A percentile compares a stretch with the other conserved stretches of the same genome.
Conservation (phyloP, 371 early-diverging fungal genomes). For the Batkoa obscura region DNA sequence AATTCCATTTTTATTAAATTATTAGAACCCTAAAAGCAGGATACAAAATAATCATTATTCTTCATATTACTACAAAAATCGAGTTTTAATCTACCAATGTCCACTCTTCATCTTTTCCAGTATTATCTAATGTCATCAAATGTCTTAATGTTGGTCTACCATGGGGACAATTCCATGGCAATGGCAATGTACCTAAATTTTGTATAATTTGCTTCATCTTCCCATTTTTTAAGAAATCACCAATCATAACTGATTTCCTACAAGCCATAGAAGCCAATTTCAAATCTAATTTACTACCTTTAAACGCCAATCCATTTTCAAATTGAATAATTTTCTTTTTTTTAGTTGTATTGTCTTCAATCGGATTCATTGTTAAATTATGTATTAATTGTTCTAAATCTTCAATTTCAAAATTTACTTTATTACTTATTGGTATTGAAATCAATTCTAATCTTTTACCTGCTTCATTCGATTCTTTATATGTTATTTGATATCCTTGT, state of each 20-base stretch:
- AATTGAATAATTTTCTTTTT: no score
- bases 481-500: constrained; percentile 59
- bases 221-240: constrained; percentile 47
- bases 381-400: constrained; percentile 14
- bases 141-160: constrained; percentile 94
- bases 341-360: no score
- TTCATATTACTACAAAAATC: no score
- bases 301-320: no score
- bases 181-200: constrained; percentile 52
- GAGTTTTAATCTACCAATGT: no score
- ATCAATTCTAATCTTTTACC: constrained; percentile 38
- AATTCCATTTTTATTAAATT: no score
- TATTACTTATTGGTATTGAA: constrained; percentile 41
- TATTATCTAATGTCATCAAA: constrained; percentile 28
- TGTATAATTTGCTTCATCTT: constrained; percentile 61
- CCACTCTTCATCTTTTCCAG: no score
- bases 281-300: constrained; percentile 17
- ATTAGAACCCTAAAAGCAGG: no score
- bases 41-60: no score
- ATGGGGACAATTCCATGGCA: constrained; percentile 84
- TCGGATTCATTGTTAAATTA: neutral
- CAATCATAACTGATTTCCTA: constrained; percentile 58
- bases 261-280: constrained; percentile 68
- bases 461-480: constrained; percentile 31
- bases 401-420: constrained; percentile 31